phyloP scores from a whole-genome alignment of 371 early-diverging fungal genomes.

The Antonospora locustae region DNA sequence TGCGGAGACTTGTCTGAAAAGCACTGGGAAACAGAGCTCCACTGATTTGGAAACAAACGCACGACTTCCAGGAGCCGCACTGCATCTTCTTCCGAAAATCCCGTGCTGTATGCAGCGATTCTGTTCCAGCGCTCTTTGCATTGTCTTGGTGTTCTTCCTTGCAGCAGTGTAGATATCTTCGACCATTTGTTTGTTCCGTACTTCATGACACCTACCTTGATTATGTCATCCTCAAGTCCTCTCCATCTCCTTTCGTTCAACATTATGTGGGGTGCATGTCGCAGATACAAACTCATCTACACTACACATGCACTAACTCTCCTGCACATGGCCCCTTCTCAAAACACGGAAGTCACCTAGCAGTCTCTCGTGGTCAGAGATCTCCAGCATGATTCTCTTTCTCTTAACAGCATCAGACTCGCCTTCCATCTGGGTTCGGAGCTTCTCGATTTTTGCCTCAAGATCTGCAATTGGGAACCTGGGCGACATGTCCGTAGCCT shows the following conservation, averaged over 20 bases:
- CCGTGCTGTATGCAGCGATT: no score
- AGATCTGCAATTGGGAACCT: conserved; percentile 31
- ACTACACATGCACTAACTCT: no score
- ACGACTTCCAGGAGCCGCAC: no score
- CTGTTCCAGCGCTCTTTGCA: conserved; percentile 17
- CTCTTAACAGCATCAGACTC: conserved; percentile 21
- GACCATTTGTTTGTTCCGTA: conserved; percentile 34
- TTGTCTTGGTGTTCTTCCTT: conserved; percentile 10
- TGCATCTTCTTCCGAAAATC: no score
- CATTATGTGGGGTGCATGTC: no score
- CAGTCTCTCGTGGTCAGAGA: conserved; percentile 30
- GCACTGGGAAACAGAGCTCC: no score
- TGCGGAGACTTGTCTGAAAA: no score
- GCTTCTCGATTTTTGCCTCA: conserved; percentile 21
- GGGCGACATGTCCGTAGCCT: conserved; percentile 12
- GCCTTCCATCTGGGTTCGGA: conserved; percentile 14
- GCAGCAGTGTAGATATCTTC: conserved; percentile 21
- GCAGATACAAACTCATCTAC: no score
- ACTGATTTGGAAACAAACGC: no score
- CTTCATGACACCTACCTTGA: conserved; percentile 29
- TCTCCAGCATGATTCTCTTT: conserved; percentile 18
- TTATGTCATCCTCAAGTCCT: conserved; percentile 20
- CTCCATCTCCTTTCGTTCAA: conserved; percentile 15
- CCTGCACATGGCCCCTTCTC: no score
- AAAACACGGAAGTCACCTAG: conserved; percentile 40